Evolutionary conservation across 306 rosid genomes (phyloP).

Genomic region (Canavalia ensiformis): DNA sequence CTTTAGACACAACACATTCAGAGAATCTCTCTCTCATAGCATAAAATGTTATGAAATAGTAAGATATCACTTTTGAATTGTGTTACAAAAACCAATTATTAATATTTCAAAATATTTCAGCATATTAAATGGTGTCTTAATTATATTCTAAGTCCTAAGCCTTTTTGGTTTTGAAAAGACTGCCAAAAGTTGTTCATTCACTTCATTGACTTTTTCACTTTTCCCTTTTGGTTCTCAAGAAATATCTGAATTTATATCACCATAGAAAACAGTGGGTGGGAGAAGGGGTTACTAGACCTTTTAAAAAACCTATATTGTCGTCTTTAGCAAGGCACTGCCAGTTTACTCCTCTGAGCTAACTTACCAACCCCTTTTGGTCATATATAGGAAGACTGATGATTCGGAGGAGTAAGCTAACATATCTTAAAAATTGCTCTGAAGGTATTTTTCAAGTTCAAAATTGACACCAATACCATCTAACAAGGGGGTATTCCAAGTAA

Average conservation of each 20-base stretch:
- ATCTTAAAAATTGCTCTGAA: neutral
- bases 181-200: neutral
- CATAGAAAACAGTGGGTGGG: neutral
- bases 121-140: constrained; percentile 22
- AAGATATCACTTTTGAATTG: neutral
- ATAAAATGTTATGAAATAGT: neutral
- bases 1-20: too few relatives aligned
- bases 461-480: constrained; percentile 5
- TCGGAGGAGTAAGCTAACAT: neutral
- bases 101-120: neutral
- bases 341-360: neutral
- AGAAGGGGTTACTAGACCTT: constrained; percentile 11
- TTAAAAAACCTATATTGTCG: neutral
- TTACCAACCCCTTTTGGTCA: neutral
- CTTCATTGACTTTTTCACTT: neutral
- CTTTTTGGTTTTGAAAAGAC: constrained; percentile 24
- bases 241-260: neutral
- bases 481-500: constrained; percentile 8
- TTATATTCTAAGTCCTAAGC: constrained; percentile 15
- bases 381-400: constrained; percentile 10
- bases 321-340: neutral
- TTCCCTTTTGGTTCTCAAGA: neutral
- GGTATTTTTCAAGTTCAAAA: constrained; percentile 6
- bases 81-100: constrained; percentile 1
- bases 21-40: too few relatives aligned